Percentiles rank a stretch among this genome's conserved stretches.
phyloP scores from a whole-genome alignment of 2,329 filamentous ascomycete genomes.

The Chaetomium sp. region DNA sequence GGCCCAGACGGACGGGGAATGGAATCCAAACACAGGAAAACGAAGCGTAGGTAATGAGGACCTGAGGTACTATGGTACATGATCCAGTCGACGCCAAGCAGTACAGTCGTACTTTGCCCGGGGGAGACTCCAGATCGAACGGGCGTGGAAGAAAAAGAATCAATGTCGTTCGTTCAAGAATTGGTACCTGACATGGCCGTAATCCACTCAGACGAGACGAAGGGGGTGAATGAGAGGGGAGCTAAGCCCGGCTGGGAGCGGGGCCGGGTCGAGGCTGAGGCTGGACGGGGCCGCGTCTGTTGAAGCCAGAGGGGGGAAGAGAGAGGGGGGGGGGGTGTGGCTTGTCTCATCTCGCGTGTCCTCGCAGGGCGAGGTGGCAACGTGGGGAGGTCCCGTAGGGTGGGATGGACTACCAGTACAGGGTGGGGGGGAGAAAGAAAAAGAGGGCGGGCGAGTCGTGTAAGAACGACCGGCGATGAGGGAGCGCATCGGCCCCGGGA shows the following conservation, averaged over 20 bases:
- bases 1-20: neutral
- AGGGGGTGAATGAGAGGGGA: conserved; percentile 12
- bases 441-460: neutral
- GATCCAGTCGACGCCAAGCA: neutral
- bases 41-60: neutral
- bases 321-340: conserved; percentile 31
- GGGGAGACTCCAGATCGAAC: conserved; percentile 6
- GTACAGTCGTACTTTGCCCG: neutral
- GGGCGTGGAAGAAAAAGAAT: conserved; percentile 3
- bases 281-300: conserved; percentile 14
- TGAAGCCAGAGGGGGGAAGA: conserved; percentile 6
- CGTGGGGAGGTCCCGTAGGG: neutral
- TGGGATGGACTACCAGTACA: no score
- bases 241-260: conserved; percentile 16
- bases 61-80: no score
- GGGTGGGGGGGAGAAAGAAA: conserved; percentile 1
- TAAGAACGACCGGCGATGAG: conserved; percentile 3
- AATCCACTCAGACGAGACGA: conserved; percentile 17
- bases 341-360: conserved; percentile 33
- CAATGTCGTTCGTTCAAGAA: conserved; percentile 10
- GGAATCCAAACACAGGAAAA: neutral
- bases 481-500: conserved; percentile 5
- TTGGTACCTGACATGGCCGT: conserved; percentile 6
- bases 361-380: conserved; percentile 19
- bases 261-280: conserved; percentile 17